Evolutionary conservation across 2,329 filamentous ascomycete genomes (phyloP), one percentile per base, ranked within the genome.

Genomic region (Colletotrichum sp.): DNA sequence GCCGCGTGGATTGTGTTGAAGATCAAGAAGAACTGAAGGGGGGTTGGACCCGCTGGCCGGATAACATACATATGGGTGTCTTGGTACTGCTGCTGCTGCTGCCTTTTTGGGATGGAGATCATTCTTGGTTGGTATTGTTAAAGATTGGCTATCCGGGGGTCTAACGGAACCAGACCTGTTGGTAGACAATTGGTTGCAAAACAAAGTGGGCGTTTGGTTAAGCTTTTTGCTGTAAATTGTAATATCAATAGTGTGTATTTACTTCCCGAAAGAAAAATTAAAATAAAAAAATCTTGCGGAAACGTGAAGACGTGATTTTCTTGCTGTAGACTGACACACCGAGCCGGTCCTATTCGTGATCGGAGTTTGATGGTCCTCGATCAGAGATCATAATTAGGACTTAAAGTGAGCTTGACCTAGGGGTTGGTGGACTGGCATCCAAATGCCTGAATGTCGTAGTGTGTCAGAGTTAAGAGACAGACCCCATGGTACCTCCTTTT

Each of bases 1-100:
- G 87, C 95, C 7, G 93, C 92, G 2, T 95, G 92, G 91, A 78
- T 91, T 68, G 92, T 91, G 28, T 83, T 95, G 28, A 84, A 81
- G 79, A 28, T 76, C 5, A 76, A 75, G 71, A 76, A 66, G 66
- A 76, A 75, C 32, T 76, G 30, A 61, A 21, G n/a, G 8, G 28
- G 9, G 28, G 4, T 13, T 10, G 10, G n/a, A 21, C 16, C 12
- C 18, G 30, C 58, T 6, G 58, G 58, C 24, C 7, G 58, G 58
- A 52, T 8, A 3, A 52, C n/a, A 13, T 21, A 52, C 10, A 52
- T 48, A 16, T 21, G 2, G 6, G 43, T 21, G n/a, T 52, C n/a
- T 21, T 9, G 43, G 6, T 48, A 13, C n/a, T 48, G 43, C 43
- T 43, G 5, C 36, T 1, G 38, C 9, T 48, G 43, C 3, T 48